Percentiles rank a stretch among this genome's conserved stretches.
phyloP scores from a whole-genome alignment of 441 rosid genomes.

The Pelargonium fulgidum region DNA sequence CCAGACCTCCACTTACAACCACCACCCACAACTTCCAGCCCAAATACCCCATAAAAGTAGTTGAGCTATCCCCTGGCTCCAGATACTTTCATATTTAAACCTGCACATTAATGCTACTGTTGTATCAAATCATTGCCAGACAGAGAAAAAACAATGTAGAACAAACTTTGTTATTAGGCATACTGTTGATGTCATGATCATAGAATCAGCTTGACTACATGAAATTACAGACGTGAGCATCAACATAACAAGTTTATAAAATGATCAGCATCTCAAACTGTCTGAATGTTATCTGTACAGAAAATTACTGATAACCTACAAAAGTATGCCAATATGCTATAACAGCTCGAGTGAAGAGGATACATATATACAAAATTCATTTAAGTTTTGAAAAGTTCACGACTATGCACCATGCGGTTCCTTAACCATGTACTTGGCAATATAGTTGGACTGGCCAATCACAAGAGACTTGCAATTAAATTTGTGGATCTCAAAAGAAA shows the following conservation, averaged over 20 bases:
- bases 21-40: conserved; percentile 61
- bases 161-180: not conserved
- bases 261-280: not conserved
- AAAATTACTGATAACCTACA: not conserved
- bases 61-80: conserved; percentile 40
- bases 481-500: not conserved
- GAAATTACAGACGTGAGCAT: not conserved
- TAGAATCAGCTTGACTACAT: not conserved
- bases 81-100: conserved; percentile 56
- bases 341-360: not conserved
- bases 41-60: conserved; percentile 55
- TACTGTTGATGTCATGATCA: not conserved
- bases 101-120: conserved; percentile 28
- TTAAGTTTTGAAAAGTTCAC: not conserved
- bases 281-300: not conserved
- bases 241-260: not conserved
- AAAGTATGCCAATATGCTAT: not conserved
- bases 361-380: not conserved
- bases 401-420: not conserved
- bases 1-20: conserved; percentile 29
- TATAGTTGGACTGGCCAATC: not conserved
- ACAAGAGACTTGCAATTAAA: not conserved
- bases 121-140: conserved; percentile 8
- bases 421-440: not conserved
- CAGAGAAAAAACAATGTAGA: not conserved